Evolutionary conservation across 768 basidiomycete genomes (phyloP).

Genomic region (Kondoa subrosea): DNA sequence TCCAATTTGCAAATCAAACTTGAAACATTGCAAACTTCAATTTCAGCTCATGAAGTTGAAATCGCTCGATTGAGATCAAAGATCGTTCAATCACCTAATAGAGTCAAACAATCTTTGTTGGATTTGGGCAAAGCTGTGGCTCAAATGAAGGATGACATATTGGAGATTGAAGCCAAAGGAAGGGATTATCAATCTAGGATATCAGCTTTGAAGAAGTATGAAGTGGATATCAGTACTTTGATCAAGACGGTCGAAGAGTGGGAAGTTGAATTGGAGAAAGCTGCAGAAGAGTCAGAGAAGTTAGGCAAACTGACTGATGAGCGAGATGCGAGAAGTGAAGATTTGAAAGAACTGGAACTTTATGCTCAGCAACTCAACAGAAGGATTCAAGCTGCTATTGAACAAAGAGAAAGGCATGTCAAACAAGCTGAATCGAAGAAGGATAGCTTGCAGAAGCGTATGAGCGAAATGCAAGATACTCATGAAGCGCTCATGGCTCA

Average conservation of each 20-base stretch:
- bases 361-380: slow-evolving; percentile 13
- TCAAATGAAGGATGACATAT: slow-evolving; percentile 15
- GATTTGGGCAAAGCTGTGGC: slow-evolving; percentile 13
- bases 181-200: slow-evolving; percentile 15
- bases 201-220: slow-evolving; percentile 14
- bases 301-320: slow-evolving; percentile 12
- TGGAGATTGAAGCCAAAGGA: slow-evolving; percentile 15
- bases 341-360: slow-evolving; percentile 13
- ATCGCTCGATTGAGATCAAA: slow-evolving; percentile 8
- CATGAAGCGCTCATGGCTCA: slow-evolving; percentile 15
- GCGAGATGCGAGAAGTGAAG: slow-evolving; percentile 10
- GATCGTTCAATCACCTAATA: slow-evolving; percentile 17
- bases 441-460: slow-evolving; percentile 8
- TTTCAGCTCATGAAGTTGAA: slow-evolving; percentile 16
- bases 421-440: slow-evolving; percentile 11
- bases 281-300: background rate
- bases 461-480: slow-evolving; percentile 13
- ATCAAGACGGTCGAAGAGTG: slow-evolving; percentile 19
- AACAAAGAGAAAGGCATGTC: slow-evolving; percentile 12
- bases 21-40: slow-evolving; percentile 10
- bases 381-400: slow-evolving; percentile 5
- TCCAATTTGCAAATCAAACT: slow-evolving; percentile 11
- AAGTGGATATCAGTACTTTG: slow-evolving; percentile 11
- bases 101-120: slow-evolving; percentile 16
- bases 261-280: slow-evolving; percentile 7